phyloP scores from a whole-genome alignment of 2,329 filamentous ascomycete genomes.

The Colletotrichum orchidophilum region DNA sequence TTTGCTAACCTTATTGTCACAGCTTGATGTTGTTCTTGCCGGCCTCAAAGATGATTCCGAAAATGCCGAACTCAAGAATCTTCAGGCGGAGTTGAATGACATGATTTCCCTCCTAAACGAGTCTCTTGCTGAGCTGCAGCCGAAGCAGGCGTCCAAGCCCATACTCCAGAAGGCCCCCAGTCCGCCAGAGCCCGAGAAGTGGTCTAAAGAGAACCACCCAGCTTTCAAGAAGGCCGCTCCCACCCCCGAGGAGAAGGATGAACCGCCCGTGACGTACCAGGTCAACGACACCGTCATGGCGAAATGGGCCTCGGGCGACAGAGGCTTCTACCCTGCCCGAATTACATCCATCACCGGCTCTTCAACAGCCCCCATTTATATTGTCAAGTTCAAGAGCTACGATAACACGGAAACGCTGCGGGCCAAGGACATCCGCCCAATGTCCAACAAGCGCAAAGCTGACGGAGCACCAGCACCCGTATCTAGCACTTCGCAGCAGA shows the following conservation, averaged over 20 bases:
- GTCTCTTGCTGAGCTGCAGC: slow-evolving; percentile 82
- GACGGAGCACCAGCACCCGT: slow-evolving; percentile 72
- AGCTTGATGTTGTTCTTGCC: slow-evolving; percentile 82
- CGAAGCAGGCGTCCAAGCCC: slow-evolving; percentile 57
- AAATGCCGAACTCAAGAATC: slow-evolving; percentile 78
- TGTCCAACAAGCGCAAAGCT: slow-evolving; percentile 86
- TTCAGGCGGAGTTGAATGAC: slow-evolving; percentile 84
- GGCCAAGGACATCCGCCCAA: slow-evolving; percentile 83
- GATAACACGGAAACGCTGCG: slow-evolving; percentile 83
- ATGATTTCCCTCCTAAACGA: slow-evolving; percentile 83
- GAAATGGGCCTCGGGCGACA: slow-evolving; percentile 91
- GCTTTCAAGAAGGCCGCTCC: slow-evolving; percentile 69
- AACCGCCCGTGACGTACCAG: slow-evolving; percentile 70
- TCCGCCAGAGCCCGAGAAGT: slow-evolving; percentile 73
- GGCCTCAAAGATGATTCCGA: slow-evolving; percentile 84
- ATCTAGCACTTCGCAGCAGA: slow-evolving; percentile 48
- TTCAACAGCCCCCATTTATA: slow-evolving; percentile 88
- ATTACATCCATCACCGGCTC: slow-evolving; percentile 96
- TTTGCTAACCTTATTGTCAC: slow-evolving; percentile 35
- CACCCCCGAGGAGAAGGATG: slow-evolving; percentile 60
- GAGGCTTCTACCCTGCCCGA: slow-evolving; percentile 88
- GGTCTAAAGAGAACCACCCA: slow-evolving; percentile 83
- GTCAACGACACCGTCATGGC: slow-evolving; percentile 92
- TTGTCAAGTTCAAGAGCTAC: slow-evolving; percentile 95
- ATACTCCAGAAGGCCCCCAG: slow-evolving; percentile 53